Percentiles rank a stretch among this genome's conserved stretches.
These are phyloP conservation scores for Crithidia thermophila DNA, from an alignment of 208 protist genomes.

Conservation along the genomic window DNA sequence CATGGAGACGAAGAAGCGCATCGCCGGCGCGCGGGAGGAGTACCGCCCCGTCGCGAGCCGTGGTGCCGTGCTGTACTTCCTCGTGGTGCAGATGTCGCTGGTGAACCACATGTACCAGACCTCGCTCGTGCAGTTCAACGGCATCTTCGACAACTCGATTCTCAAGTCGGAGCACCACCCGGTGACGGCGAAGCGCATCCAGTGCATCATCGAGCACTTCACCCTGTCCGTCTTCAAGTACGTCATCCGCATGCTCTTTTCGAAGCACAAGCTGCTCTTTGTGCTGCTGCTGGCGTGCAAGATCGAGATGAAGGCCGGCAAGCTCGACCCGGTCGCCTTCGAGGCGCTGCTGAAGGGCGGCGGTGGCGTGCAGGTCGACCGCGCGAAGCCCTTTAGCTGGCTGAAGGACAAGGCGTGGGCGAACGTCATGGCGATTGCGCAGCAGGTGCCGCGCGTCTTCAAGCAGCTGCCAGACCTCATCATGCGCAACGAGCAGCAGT, in stretches of 20 bases:
- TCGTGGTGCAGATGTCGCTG: constrained; percentile 98
- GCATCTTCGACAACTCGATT: constrained; percentile 96
- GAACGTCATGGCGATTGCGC: constrained; percentile 92
- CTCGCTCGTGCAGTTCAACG: constrained; percentile 97
- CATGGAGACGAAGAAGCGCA: constrained; percentile 96
- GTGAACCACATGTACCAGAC: constrained; percentile 99
- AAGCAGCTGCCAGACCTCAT: constrained; percentile 95
- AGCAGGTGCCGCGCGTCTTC: constrained; percentile 90
- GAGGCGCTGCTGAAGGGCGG: constrained; percentile 96
- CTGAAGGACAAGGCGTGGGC: constrained; percentile 97
- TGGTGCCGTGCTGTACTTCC: constrained; percentile 98
- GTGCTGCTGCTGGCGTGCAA: constrained; percentile 97
- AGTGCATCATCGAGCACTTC: constrained; percentile 96
- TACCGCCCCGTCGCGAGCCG: constrained; percentile 97
- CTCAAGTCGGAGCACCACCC: constrained; percentile 89
- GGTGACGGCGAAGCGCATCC: constrained; percentile 94
- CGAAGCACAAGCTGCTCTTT: constrained; percentile 98
- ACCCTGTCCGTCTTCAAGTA: constrained; percentile 96
- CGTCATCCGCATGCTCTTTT: constrained; percentile 97
- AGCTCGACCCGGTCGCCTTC: constrained; percentile 85
- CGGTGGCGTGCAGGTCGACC: constrained; percentile 91
- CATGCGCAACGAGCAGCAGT: constrained; percentile 91
- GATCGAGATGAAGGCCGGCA: constrained; percentile 92
- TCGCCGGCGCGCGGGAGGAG: constrained; percentile 96
- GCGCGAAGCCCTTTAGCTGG: constrained; percentile 95